A percentile compares a stretch with the other conserved stretches of the same genome.
Evolutionary conservation across 495 filamentous ascomycete genomes (phyloP).

Genomic region (Xeromyces bisporus): DNA sequence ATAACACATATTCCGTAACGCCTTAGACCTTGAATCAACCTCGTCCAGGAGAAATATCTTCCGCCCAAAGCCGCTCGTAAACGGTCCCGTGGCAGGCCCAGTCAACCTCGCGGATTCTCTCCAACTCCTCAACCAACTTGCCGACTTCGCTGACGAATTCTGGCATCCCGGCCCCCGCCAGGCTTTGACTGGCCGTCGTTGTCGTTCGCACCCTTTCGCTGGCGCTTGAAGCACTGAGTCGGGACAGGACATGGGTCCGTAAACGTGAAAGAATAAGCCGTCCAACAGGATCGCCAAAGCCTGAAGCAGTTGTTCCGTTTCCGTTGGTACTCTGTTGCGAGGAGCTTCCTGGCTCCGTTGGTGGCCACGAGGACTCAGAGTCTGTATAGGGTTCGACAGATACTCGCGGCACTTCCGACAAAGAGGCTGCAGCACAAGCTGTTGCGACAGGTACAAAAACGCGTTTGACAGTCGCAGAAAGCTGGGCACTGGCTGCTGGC

Average conservation of each 20-base stretch:
- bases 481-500: conserved; percentile 24
- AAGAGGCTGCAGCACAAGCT: conserved; percentile 18
- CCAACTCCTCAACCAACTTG: conserved; percentile 62
- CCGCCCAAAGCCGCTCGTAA: conserved; percentile 52
- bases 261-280: conserved; percentile 62
- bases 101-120: conserved; percentile 60
- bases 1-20: too few relatives aligned
- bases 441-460: conserved; percentile 32
- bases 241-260: conserved; percentile 53
- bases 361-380: conserved; percentile 2
- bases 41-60: conserved; percentile 10
- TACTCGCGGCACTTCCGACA: conserved; percentile 18
- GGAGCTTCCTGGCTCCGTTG: conserved; percentile 1
- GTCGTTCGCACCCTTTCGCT: conserved; percentile 69
- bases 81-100: conserved; percentile 58
- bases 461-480: conserved; percentile 34
- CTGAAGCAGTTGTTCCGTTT: conserved; percentile 8
- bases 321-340: conserved; percentile 3
- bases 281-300: conserved; percentile 61
- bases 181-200: conserved; percentile 63
- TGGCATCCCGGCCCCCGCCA: conserved; percentile 63
- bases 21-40: neutral
- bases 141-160: conserved; percentile 84
- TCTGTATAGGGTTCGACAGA: conserved; percentile 20
- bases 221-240: conserved; percentile 58